Conservation (phyloP, 441 rosid genomes). For the Flueggea neowawraea region DNA sequence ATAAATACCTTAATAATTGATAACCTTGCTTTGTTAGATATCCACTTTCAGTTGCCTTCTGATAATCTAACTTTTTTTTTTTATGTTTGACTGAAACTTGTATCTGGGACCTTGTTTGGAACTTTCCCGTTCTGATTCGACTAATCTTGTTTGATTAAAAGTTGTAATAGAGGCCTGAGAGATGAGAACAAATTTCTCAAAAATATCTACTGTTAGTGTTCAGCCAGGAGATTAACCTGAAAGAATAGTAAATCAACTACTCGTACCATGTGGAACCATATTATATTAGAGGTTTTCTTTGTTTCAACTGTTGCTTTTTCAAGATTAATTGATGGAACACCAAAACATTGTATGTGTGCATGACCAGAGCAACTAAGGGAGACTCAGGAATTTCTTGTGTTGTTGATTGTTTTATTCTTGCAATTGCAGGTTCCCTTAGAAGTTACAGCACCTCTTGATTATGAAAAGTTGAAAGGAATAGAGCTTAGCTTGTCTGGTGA, state of each 20-base stretch:
- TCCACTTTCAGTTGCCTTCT: no score
- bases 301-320: no score
- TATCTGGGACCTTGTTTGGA: background rate
- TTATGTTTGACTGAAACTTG: background rate
- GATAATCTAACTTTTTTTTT: background rate
- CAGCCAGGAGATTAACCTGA: background rate
- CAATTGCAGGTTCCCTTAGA: slow-evolving; percentile 62
- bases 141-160: background rate
- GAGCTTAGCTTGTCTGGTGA: slow-evolving; percentile 75
- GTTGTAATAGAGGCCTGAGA: background rate
- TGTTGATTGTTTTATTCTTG: slow-evolving; percentile 11
- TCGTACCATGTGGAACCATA: background rate
- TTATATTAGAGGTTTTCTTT: no score
- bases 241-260: background rate
- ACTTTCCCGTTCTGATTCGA: background rate
- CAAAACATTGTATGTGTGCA: slow-evolving; percentile 3
- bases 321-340: no score
- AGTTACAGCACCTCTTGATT: slow-evolving; percentile 61
- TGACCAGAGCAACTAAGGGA: background rate
- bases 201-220: background rate
- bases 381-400: background rate
- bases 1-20: no score
- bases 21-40: no score
- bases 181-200: background rate
- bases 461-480: slow-evolving; percentile 40